phyloP scores from a whole-genome alignment of 768 basidiomycete genomes.

The Panellus pusillus region DNA sequence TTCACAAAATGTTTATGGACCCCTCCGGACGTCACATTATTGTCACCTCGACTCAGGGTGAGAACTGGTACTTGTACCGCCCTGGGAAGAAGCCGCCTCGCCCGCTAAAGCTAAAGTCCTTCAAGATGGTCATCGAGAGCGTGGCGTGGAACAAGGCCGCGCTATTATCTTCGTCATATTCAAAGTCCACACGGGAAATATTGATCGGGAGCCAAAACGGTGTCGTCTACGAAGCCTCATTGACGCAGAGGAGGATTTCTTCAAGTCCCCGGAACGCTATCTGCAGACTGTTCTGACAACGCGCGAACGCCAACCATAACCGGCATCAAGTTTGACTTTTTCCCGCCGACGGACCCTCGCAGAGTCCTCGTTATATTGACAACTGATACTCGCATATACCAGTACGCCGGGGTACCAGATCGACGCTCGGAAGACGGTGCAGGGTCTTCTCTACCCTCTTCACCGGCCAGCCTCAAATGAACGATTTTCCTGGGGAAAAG shows the following conservation, averaged over 20 bases:
- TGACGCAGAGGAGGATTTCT: conserved; percentile 89
- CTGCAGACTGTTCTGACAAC: conserved; percentile 72
- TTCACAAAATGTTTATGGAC: conserved; percentile 87
- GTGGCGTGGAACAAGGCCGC: conserved; percentile 87
- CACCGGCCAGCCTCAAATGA: conserved; percentile 61
- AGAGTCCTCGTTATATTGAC: conserved; percentile 75
- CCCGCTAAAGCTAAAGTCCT: conserved; percentile 74
- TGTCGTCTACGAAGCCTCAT: conserved; percentile 85
- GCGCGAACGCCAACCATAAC: conserved; percentile 79
- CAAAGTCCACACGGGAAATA: conserved; percentile 80
- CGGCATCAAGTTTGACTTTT: conserved; percentile 80
- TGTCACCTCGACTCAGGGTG: conserved; percentile 82
- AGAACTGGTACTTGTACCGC: conserved; percentile 89
- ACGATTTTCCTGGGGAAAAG: conserved; percentile 83
- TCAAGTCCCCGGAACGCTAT: conserved; percentile 85
- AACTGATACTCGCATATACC: conserved; percentile 87
- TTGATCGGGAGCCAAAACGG: conserved; percentile 86
- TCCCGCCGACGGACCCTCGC: conserved; percentile 62
- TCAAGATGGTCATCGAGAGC: conserved; percentile 87
- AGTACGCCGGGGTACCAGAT: conserved; percentile 74
- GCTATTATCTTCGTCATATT: conserved; percentile 60
- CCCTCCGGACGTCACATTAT: conserved; percentile 91
- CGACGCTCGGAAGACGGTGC: conserved; percentile 70
- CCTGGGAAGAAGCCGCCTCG: conserved; percentile 83
- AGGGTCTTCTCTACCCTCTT: conserved; percentile 77